Conservation (phyloP, 768 basidiomycete genomes). For the Gelatoporia subvermispora region DNA sequence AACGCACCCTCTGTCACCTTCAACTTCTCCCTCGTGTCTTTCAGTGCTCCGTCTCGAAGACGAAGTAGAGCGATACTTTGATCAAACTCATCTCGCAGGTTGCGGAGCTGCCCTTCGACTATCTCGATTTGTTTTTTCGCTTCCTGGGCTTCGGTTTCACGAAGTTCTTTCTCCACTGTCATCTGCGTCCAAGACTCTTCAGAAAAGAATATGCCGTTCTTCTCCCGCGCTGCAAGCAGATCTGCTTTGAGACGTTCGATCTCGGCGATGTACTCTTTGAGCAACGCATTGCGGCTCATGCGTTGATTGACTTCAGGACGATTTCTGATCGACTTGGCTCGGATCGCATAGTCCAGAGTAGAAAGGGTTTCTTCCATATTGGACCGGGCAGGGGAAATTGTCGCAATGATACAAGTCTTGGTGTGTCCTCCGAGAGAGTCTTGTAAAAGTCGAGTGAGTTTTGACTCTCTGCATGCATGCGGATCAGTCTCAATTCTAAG, state of each 20-base stretch:
- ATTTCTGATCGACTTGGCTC: slow-evolving; percentile 93
- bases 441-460: slow-evolving; percentile 94
- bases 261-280: slow-evolving; percentile 92
- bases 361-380: slow-evolving; percentile 97
- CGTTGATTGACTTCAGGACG: slow-evolving; percentile 94
- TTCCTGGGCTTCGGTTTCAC: slow-evolving; percentile 75
- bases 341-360: slow-evolving; percentile 93
- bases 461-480: slow-evolving; percentile 68
- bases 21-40: slow-evolving; percentile 52
- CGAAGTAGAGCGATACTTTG: slow-evolving; percentile 77
- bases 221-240: slow-evolving; percentile 85
- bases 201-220: slow-evolving; percentile 93
- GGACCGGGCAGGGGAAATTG: slow-evolving; percentile 87
- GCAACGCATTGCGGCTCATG: slow-evolving; percentile 84
- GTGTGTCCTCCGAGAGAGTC: slow-evolving; percentile 98
- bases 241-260: slow-evolving; percentile 92
- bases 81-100: slow-evolving; percentile 86
- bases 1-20: slow-evolving; percentile 49
- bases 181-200: slow-evolving; percentile 89
- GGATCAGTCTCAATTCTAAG: slow-evolving; percentile 1
- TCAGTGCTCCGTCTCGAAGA: slow-evolving; percentile 73
- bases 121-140: slow-evolving; percentile 79
- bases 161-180: slow-evolving; percentile 68
- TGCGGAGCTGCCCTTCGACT: slow-evolving; percentile 75
- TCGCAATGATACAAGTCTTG: slow-evolving; percentile 97